A percentile compares a stretch with the other conserved stretches of the same genome.
These are phyloP conservation scores for Pyrenula massariospora DNA, from an alignment of 495 filamentous ascomycete species.

Conservation along the genomic window DNA sequence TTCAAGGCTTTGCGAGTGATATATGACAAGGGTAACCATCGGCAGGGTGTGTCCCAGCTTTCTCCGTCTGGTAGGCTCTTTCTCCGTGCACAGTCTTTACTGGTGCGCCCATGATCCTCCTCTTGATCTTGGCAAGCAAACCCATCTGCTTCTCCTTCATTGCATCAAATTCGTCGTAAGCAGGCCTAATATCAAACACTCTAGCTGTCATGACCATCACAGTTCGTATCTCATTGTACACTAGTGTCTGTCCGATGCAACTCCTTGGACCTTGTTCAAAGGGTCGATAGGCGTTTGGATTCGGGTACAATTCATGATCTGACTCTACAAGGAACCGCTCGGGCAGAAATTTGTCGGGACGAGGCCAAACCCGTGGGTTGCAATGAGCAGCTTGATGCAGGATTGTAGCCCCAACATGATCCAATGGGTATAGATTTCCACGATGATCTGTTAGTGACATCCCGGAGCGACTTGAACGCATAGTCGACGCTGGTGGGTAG, in stretches of 20 bases:
- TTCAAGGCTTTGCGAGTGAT: too few relatives aligned
- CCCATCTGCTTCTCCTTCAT: slow-evolving; percentile 30
- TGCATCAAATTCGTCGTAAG: slow-evolving; percentile 20
- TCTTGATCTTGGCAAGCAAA: too few relatives aligned
- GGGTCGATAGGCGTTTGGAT: slow-evolving; percentile 25
- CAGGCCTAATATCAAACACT: slow-evolving; percentile 14
- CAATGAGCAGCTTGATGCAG: slow-evolving; percentile 13
- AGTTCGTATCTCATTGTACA: slow-evolving; percentile 26
- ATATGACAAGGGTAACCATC: slow-evolving; percentile 12
- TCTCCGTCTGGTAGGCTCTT: slow-evolving; percentile 12
- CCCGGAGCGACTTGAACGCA: slow-evolving; percentile 19
- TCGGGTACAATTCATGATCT: slow-evolving; percentile 3
- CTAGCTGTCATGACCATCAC: slow-evolving; percentile 22
- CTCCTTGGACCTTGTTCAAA: slow-evolving; percentile 36
- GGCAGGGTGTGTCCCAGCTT: slow-evolving; percentile 10
- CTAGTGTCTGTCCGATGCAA: slow-evolving; percentile 41
- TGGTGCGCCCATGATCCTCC: too few relatives aligned
- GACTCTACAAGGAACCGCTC: slow-evolving; percentile 16
- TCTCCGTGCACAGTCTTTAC: too few relatives aligned
- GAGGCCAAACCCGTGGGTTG: slow-evolving; percentile 16
- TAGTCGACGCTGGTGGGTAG: slow-evolving; percentile 25
- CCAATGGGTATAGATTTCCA: slow-evolving; percentile 17
- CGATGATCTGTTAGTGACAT: slow-evolving; percentile 17
- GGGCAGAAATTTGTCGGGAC: slow-evolving; percentile 21
- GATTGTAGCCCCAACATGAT: slow-evolving; percentile 15